Base-by-base conservation (phyloP, 1,284 basidiomycete species). In the Tremellales sp. region DNA sequence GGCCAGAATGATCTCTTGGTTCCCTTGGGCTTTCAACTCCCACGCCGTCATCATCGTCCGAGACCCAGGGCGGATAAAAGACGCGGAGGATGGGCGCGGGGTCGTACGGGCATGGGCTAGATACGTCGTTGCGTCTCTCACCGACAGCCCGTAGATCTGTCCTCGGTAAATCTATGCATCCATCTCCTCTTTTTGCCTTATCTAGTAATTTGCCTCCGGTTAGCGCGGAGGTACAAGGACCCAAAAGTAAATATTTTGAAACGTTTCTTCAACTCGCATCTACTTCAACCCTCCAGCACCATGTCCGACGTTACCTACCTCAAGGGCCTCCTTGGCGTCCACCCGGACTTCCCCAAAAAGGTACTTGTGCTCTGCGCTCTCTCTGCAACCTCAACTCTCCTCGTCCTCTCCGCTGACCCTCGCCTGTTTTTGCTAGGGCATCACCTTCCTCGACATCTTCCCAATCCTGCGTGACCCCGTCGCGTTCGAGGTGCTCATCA, bases 401-500 rank as follows among this genome's bases (percentile, higher is more conserved):
- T 27, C 16, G 13, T 25, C 41, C 32, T 34, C 28, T n/a, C 14
- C 19, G 16, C 40, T 48, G 12, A 47, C 40, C 14, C 39, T 28
- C 25, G 33, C 13, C 25, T 13, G 19, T 39, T 8, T 10, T 38
- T 22, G 10, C 14, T 46, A 71, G 69, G 71, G 71, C 40, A 66
- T 73, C 51, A 70, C 63, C 45, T 72, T 73, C 63, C 75, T 91
- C 50, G 91, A 97, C 72, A 87, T 95, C 63, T 91, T 95, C 63
- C 92, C 92, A 12, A 79, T 95, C 65, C 79, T 95, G 24, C 81
- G 84, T 18, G 78, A 89, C 65, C 91, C 92, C 9, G 61, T 86
- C 50, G 84, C 84, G 3, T 88, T 93, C 66, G 92, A 95, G 75
- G 83, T 85, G 1, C 81, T 98, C 44, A 86, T 97, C 66, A 92